Conservation (phyloP, 805 yeast species). For the Lipomyces yamanashiensis region DNA sequence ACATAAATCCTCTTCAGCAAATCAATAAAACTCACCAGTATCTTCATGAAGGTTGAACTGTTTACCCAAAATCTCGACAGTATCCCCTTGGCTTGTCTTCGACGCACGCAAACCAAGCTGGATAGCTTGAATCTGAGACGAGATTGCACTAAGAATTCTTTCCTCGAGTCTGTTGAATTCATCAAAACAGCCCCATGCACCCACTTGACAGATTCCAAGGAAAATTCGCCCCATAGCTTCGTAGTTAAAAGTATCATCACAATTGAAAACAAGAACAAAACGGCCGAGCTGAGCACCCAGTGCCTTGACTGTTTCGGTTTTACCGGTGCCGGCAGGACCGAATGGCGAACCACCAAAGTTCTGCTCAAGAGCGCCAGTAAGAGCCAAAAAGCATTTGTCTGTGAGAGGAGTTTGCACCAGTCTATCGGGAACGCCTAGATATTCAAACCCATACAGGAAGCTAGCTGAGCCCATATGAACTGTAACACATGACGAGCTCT, state of each 20-base stretch:
- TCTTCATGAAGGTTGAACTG: constrained; percentile 35
- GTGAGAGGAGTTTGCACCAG: constrained; percentile 79
- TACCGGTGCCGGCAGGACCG: constrained; percentile 98
- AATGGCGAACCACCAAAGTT: constrained; percentile 85
- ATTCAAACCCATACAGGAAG: constrained; percentile 77
- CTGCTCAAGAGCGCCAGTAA: constrained; percentile 75
- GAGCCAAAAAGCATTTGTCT: constrained; percentile 63
- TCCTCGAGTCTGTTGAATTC: constrained; percentile 84
- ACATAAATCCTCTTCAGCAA: neutral
- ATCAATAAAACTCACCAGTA: constrained; percentile 35
- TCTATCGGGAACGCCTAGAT: constrained; percentile 72
- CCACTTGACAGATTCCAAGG: constrained; percentile 77
- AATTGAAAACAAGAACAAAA: constrained; percentile 83
- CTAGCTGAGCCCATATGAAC: constrained; percentile 59
- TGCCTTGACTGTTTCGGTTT: constrained; percentile 88
- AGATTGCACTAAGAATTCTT: constrained; percentile 77
- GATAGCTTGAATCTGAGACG: constrained; percentile 76
- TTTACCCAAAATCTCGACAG: constrained; percentile 40
- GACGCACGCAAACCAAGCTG: constrained; percentile 55
- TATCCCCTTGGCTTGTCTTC: constrained; percentile 5
- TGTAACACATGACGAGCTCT: constrained; percentile 31
- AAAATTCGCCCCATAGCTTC: constrained; percentile 77
- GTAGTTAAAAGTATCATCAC: constrained; percentile 87
- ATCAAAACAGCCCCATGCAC: constrained; percentile 96
- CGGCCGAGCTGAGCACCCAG: constrained; percentile 79